Conservation (phyloP, 2,329 filamentous ascomycete genomes). For the Sclerotinia nivalis region DNA sequence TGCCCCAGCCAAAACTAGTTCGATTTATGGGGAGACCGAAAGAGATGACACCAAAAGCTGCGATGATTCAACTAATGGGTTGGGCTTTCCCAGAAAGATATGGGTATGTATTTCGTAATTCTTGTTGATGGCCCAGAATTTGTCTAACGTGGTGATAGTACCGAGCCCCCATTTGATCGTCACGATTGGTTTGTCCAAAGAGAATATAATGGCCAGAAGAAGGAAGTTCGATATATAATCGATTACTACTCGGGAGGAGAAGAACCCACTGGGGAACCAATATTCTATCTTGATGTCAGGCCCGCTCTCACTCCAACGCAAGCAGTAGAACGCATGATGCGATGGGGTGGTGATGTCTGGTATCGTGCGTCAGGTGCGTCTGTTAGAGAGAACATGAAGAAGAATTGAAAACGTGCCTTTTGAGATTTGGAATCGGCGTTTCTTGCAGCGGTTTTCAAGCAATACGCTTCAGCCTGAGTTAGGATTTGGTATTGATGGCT, state of each 20-base stretch:
- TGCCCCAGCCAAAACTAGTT: conserved; percentile 69
- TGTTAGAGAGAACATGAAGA: conserved; percentile 34
- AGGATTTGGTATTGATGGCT: conserved; percentile 5
- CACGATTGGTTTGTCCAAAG: conserved; percentile 96
- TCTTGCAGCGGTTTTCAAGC: conserved; percentile 14
- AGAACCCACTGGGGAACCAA: conserved; percentile 75
- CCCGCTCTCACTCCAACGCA: conserved; percentile 82
- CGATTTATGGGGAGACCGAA: conserved; percentile 87
- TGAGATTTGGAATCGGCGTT: conserved; percentile 14
- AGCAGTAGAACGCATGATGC: conserved; percentile 77
- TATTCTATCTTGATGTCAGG: conserved; percentile 93
- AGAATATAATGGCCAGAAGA: conserved; percentile 61
- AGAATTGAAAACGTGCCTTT: conserved; percentile 24
- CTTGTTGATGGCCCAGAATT: neutral
- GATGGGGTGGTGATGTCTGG: conserved; percentile 94
- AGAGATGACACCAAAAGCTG: conserved; percentile 89
- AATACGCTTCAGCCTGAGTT: neutral
- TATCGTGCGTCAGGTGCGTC: conserved; percentile 50
- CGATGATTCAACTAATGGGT: conserved; percentile 77
- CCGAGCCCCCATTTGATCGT: conserved; percentile 87
- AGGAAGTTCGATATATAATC: conserved; percentile 90
- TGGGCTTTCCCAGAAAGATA: conserved; percentile 78
- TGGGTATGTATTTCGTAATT: conserved; percentile 54
- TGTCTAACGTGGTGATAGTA: conserved; percentile 48
- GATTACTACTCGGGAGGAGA: conserved; percentile 90